Conservation (phyloP, 2,329 filamentous ascomycete species). For the Pseudogymnoascus sp. region DNA sequence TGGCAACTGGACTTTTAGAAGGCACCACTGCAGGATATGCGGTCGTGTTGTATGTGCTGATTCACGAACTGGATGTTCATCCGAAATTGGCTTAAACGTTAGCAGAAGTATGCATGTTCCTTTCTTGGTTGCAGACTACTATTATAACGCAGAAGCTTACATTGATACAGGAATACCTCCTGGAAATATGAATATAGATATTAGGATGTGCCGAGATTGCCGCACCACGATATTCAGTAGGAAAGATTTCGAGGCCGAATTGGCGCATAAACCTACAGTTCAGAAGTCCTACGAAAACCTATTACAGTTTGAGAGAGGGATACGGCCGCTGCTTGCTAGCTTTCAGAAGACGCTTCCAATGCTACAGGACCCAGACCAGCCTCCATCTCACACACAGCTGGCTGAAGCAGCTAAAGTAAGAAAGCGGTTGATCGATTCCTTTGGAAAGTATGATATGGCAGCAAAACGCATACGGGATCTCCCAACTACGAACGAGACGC, state of each 20-base stretch:
- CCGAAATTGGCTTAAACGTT: constrained; percentile 73
- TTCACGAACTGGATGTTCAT: constrained; percentile 72
- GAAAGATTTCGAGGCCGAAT: constrained; percentile 55
- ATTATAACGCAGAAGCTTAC: constrained; percentile 29
- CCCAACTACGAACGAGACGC: constrained; percentile 53
- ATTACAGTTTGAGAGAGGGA: constrained; percentile 62
- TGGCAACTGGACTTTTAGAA: constrained; percentile 80
- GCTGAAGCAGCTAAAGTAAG: constrained; percentile 62
- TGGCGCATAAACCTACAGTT: constrained; percentile 49
- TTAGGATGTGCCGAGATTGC: constrained; percentile 91
- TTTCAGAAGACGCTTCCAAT: constrained; percentile 59
- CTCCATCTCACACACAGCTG: constrained; percentile 42
- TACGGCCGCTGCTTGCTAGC: constrained; percentile 56
- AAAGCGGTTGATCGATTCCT: constrained; percentile 62
- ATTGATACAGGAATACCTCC: constrained; percentile 38
- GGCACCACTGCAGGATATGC: constrained; percentile 92
- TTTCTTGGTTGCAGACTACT: constrained; percentile 13
- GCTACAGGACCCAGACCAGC: constrained; percentile 56
- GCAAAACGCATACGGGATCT: constrained; percentile 61
- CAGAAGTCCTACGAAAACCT: constrained; percentile 60
- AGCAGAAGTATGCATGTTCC: constrained; percentile 44
- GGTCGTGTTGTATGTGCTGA: constrained; percentile 91
- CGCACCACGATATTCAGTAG: constrained; percentile 60
- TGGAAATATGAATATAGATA: constrained; percentile 60
- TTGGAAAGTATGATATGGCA: constrained; percentile 61